These are phyloP conservation scores for Aureobasidium namibiae DNA, from an alignment of 2,329 filamentous ascomycete species.

Conservation along the genomic window DNA sequence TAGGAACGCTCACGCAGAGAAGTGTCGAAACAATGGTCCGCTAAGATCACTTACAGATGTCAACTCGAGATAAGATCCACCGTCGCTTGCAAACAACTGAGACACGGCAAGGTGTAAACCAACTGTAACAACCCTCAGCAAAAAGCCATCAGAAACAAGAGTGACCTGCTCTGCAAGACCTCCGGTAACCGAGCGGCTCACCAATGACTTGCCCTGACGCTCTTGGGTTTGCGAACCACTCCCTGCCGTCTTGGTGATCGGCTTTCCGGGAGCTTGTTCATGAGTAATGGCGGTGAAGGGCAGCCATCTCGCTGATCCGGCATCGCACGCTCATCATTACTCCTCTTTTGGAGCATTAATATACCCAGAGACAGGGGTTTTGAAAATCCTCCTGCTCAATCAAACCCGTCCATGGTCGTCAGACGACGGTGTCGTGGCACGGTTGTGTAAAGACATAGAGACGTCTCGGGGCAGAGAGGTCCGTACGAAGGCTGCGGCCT, in stretches of 20 bases:
- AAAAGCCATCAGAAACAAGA: background rate
- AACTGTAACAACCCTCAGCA: background rate
- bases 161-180: background rate
- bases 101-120: conserved; percentile 9
- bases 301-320: conserved; percentile 7
- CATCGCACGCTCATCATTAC: background rate
- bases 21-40: conserved; percentile 10
- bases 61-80: conserved; percentile 7
- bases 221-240: background rate
- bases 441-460: conserved; percentile 4
- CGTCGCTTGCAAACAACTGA: conserved; percentile 9
- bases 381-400: conserved; percentile 2
- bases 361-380: conserved; percentile 7
- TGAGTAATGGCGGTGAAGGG: conserved; percentile 12
- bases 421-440: conserved; percentile 5
- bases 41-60: conserved; percentile 12
- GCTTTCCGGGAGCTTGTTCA: conserved; percentile 8
- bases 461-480: conserved; percentile 7
- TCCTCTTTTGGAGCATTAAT: background rate
- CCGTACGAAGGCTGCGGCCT: conserved; percentile 4
- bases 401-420: background rate
- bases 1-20: conserved; percentile 10
- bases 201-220: background rate
- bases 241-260: conserved; percentile 10
- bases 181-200: conserved; percentile 1